A percentile compares a stretch with the other conserved stretches of the same genome.
Conservation (phyloP, 192 early-diverging fungal genomes). For the Coemansia furcata region DNA sequence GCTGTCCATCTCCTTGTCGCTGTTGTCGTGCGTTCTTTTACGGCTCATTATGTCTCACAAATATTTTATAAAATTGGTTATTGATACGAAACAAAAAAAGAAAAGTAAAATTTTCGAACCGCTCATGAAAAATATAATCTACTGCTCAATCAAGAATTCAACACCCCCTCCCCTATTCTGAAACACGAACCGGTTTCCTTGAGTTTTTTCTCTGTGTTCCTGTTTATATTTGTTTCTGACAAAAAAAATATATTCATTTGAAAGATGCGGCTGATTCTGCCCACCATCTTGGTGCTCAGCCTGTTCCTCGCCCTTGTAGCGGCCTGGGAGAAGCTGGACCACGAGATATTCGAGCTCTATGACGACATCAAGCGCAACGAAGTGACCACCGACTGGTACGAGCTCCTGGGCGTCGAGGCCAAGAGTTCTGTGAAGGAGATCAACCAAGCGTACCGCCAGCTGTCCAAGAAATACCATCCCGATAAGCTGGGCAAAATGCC, state of each 20-base stretch:
- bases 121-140: not conserved
- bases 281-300: conserved; percentile 8
- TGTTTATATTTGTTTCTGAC: not conserved
- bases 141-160: not conserved
- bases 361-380: conserved; percentile 67
- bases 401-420: conserved; percentile 57
- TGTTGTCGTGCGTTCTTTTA: conserved; percentile 24
- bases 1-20: conserved; percentile 1
- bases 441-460: conserved; percentile 65
- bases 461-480: conserved; percentile 67
- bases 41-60: conserved; percentile 18
- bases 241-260: too few species aligned
- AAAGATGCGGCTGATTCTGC: conserved; percentile 7
- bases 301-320: not conserved
- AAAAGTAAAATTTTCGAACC: not conserved
- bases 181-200: not conserved
- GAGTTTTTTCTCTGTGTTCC: not conserved
- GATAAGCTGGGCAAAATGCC: conserved; percentile 64
- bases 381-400: conserved; percentile 63
- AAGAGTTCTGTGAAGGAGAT: conserved; percentile 59
- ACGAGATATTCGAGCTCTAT: conserved; percentile 81
- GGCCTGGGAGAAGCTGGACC: conserved; percentile 62
- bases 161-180: not conserved
- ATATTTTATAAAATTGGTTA: too few species aligned
- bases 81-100: not conserved